Conservation (phyloP, 805 yeast species). For the Cyberlindnera xishuangbannaensis region DNA sequence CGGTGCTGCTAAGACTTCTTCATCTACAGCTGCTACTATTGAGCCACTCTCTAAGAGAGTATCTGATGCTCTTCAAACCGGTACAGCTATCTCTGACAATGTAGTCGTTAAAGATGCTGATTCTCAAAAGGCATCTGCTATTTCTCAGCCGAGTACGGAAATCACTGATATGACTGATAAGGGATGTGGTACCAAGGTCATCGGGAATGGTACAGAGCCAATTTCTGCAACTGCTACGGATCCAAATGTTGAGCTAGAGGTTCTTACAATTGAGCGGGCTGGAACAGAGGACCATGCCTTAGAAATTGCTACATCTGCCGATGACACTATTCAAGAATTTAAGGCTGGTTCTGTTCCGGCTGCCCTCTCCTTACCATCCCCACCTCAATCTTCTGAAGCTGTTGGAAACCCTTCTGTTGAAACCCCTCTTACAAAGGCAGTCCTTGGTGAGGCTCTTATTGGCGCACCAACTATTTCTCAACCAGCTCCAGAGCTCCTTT, state of each 20-base stretch:
- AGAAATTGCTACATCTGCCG: slow-evolving; percentile 14
- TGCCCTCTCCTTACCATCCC: too few relatives aligned
- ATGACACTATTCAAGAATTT: too few relatives aligned
- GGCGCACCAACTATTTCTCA: too few relatives aligned
- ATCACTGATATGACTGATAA: slow-evolving; percentile 13
- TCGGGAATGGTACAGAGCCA: slow-evolving; percentile 10
- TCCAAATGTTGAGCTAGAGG: slow-evolving; percentile 11
- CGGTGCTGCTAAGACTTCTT: slow-evolving; percentile 1
- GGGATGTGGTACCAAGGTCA: slow-evolving; percentile 11
- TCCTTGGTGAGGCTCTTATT: background rate
- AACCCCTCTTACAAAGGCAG: slow-evolving; percentile 5
- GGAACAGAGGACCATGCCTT: slow-evolving; percentile 14
- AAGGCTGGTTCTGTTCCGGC: too few relatives aligned
- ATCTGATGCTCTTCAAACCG: background rate
- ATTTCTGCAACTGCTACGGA: slow-evolving; percentile 10
- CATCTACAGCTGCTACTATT: too few relatives aligned
- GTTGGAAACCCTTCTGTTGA: slow-evolving; percentile 10
- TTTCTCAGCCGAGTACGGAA: too few relatives aligned
- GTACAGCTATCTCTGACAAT: background rate
- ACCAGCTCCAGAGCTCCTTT: too few relatives aligned
- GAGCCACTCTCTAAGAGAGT: too few relatives aligned
- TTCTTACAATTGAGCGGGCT: slow-evolving; percentile 18
- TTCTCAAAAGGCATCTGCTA: slow-evolving; percentile 1
- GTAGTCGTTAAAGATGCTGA: background rate
- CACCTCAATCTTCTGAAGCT: slow-evolving; percentile 6